These are phyloP conservation scores for Aspergillus amoenus DNA, from an alignment of 2,329 filamentous ascomycete genomes.

Conservation along the genomic window DNA sequence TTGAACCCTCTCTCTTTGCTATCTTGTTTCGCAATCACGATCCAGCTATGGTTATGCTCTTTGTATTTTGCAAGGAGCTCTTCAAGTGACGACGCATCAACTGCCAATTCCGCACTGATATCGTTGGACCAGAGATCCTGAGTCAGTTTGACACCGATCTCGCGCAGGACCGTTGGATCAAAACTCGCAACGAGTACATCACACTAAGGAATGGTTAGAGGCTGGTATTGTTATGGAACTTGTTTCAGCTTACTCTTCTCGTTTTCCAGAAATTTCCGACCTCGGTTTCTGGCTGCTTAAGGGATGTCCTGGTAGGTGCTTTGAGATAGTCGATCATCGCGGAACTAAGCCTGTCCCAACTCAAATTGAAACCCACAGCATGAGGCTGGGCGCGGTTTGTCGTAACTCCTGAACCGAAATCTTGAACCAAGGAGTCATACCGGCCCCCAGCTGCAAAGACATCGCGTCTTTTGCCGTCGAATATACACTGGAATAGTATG, in stretches of 20 bases:
- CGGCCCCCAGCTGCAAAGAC: slow-evolving; percentile 92
- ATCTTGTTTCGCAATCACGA: slow-evolving; percentile 78
- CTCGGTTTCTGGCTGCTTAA: slow-evolving; percentile 71
- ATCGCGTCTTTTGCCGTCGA: slow-evolving; percentile 76
- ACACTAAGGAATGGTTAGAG: slow-evolving; percentile 52
- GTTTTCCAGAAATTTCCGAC: slow-evolving; percentile 58
- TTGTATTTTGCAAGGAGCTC: slow-evolving; percentile 66
- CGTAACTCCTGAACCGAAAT: slow-evolving; percentile 71
- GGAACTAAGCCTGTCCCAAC: slow-evolving; percentile 77
- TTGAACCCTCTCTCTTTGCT: slow-evolving; percentile 62
- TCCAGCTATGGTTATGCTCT: slow-evolving; percentile 81
- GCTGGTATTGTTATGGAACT: background rate
- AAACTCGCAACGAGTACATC: slow-evolving; percentile 90
- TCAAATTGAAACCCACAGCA: slow-evolving; percentile 88
- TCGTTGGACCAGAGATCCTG: slow-evolving; percentile 77
- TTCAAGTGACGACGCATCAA: slow-evolving; percentile 75
- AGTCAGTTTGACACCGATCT: slow-evolving; percentile 73
- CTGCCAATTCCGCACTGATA: slow-evolving; percentile 84
- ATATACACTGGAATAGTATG: slow-evolving; percentile 85
- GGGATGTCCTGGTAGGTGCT: slow-evolving; percentile 51
- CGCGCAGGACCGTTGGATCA: slow-evolving; percentile 72
- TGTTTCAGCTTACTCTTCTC: slow-evolving; percentile 55
- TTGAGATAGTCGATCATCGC: slow-evolving; percentile 56
- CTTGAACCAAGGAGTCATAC: slow-evolving; percentile 85
- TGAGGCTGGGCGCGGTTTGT: slow-evolving; percentile 66